Conservation (phyloP, 306 rosid species). For the Vigna radiata region DNA sequence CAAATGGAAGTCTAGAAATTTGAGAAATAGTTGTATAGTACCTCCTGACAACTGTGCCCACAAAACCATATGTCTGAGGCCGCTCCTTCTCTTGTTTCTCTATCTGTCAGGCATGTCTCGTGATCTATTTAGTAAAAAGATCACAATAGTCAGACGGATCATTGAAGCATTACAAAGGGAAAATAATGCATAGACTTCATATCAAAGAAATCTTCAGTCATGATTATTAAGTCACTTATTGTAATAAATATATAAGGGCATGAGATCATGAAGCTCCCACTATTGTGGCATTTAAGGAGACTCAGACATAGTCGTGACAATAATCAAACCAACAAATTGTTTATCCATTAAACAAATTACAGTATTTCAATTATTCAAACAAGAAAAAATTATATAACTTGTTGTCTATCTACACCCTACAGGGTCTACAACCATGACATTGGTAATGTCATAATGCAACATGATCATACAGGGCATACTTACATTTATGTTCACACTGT, state of each 20-base stretch:
- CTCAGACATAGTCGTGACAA: constrained; percentile 1
- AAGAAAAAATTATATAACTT: constrained; percentile 31
- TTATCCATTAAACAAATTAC: constrained; percentile 30
- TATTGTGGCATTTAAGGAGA: constrained; percentile 24
- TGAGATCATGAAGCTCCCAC: constrained; percentile 20
- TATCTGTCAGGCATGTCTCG: constrained; percentile 63
- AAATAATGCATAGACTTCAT: constrained; percentile 24
- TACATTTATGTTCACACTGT: constrained; percentile 95
- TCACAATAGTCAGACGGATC: constrained; percentile 44
- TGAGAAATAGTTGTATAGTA: constrained; percentile 44
- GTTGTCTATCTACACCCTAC: constrained; percentile 20
- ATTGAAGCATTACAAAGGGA: constrained; percentile 39
- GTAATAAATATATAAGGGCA: constrained; percentile 4
- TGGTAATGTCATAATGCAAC: constrained; percentile 27
- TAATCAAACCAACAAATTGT: constrained; percentile 26
- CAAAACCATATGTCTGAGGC: constrained; percentile 76
- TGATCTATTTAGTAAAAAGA: constrained; percentile 71
- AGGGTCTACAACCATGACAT: constrained; percentile 25
- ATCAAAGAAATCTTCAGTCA: constrained; percentile 26
- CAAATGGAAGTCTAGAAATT: constrained; percentile 37
- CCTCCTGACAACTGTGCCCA: constrained; percentile 81
- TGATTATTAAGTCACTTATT: constrained; percentile 2
- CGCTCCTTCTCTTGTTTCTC: constrained; percentile 52
- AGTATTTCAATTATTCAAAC: constrained; percentile 15
- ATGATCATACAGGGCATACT: constrained; percentile 41